These are phyloP conservation scores for Globisporangium nunn DNA, from an alignment of 352 stramenopile genomes.

Conservation along the genomic window DNA sequence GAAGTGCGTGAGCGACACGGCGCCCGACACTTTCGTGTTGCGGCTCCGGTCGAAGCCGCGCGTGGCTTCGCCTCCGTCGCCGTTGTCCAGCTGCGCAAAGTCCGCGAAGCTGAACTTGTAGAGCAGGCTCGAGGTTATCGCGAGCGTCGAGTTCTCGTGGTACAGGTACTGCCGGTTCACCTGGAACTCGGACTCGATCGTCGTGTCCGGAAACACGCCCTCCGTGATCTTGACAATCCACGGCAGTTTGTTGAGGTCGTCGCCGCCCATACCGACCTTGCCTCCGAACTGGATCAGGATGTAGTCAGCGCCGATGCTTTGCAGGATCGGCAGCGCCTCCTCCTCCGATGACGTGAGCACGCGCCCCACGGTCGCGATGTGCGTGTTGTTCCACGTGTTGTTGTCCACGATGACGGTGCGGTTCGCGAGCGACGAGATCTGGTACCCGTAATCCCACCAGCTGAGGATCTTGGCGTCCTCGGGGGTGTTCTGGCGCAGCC, in stretches of 20 bases:
- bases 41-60: slow-evolving; percentile 71
- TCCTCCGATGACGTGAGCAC: slow-evolving; percentile 67
- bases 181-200: slow-evolving; percentile 83
- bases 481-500: slow-evolving; percentile 67
- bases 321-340: slow-evolving; percentile 58
- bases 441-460: slow-evolving; percentile 88
- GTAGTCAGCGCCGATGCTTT: slow-evolving; percentile 76
- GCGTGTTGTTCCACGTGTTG: slow-evolving; percentile 97
- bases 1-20: slow-evolving; percentile 78
- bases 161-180: slow-evolving; percentile 65
- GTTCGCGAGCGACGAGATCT: slow-evolving; percentile 76
- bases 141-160: slow-evolving; percentile 58
- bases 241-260: slow-evolving; percentile 92
- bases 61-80: slow-evolving; percentile 16
- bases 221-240: slow-evolving; percentile 91
- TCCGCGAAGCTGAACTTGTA: slow-evolving; percentile 91
- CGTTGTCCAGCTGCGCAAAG: slow-evolving; percentile 41
- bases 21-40: slow-evolving; percentile 40
- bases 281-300: slow-evolving; percentile 75
- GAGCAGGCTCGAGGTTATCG: slow-evolving; percentile 82
- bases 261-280: slow-evolving; percentile 53
- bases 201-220: slow-evolving; percentile 74
- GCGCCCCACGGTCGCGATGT: slow-evolving; percentile 92
- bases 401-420: slow-evolving; percentile 90
- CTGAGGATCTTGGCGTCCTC: slow-evolving; percentile 63